Evolutionary conservation across 208 protist genomes (phyloP).

Genomic region (Naegleria fowleri): DNA sequence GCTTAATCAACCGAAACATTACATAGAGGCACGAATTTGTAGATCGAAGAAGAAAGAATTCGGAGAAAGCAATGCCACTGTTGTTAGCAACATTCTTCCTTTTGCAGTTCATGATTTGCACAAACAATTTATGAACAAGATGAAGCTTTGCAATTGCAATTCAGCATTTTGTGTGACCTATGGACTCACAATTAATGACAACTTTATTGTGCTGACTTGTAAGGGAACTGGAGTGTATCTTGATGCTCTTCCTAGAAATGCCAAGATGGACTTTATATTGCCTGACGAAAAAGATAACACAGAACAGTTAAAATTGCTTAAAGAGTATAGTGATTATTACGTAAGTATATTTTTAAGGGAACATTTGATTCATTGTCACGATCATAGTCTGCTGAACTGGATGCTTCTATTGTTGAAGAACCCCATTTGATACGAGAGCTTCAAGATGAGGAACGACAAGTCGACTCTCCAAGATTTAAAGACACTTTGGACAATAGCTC

Average conservation of each 20-base stretch:
- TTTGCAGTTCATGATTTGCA: slow-evolving; percentile 78
- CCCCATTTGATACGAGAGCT: background rate
- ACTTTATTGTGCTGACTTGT: slow-evolving; percentile 65
- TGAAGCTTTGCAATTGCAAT: slow-evolving; percentile 68
- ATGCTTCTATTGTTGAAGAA: background rate
- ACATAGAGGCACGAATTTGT: slow-evolving; percentile 26
- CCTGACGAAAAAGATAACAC: slow-evolving; percentile 7
- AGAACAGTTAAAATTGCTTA: background rate
- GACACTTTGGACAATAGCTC: background rate
- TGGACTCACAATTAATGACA: slow-evolving; percentile 59
- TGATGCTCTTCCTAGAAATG: slow-evolving; percentile 61
- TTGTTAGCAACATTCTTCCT: slow-evolving; percentile 69
- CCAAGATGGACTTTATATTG: slow-evolving; percentile 37
- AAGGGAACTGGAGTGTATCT: slow-evolving; percentile 66
- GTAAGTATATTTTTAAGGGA: background rate
- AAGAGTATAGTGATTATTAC: slow-evolving; percentile 18
- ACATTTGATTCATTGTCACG: background rate
- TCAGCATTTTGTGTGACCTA: slow-evolving; percentile 70
- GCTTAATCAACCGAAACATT: background rate
- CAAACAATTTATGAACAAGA: slow-evolving; percentile 74
- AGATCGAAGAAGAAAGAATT: slow-evolving; percentile 47
- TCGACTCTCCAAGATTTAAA: background rate
- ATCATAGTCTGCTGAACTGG: background rate
- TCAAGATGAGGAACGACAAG: background rate
- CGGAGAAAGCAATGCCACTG: slow-evolving; percentile 59